Percentiles rank a stretch among this genome's conserved stretches.
Evolutionary conservation across 2,329 filamentous ascomycete species (phyloP).

Genomic region (Trichoderma sp.): DNA sequence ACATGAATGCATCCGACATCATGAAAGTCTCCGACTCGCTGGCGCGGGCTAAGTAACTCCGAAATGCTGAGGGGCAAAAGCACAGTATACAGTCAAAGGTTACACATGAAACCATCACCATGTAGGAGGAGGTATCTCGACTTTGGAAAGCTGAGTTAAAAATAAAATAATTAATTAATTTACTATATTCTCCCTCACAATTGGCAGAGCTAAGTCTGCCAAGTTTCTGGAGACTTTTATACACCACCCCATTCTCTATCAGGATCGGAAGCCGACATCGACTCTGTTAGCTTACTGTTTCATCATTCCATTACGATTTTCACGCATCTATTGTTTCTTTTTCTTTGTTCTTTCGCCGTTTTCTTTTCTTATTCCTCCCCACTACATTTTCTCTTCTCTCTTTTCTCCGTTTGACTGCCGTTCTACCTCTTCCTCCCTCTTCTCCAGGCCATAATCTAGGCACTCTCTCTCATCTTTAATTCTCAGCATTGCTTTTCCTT

Average conservation of each 20-base stretch:
- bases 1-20: background rate
- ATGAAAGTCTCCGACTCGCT: background rate
- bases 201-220: background rate
- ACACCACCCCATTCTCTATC: background rate
- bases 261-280: background rate
- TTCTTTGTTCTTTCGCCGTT: background rate
- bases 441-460: background rate
- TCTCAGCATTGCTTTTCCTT: background rate
- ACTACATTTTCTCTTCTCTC: background rate
- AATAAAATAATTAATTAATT: too few relatives aligned
- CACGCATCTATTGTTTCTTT: background rate
- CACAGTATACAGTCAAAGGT: too few relatives aligned
- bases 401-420: background rate
- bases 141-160: too few relatives aligned
- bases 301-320: background rate
- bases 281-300: background rate
- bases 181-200: background rate
- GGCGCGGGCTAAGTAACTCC: background rate
- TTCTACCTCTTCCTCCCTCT: background rate
- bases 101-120: too few relatives aligned
- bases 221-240: slow-evolving; percentile 10
- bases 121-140: too few relatives aligned
- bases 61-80: background rate
- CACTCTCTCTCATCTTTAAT: background rate
- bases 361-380: too few relatives aligned